Conservation (phyloP, 2,329 filamentous ascomycete genomes). For the Pezicula carpinea region DNA sequence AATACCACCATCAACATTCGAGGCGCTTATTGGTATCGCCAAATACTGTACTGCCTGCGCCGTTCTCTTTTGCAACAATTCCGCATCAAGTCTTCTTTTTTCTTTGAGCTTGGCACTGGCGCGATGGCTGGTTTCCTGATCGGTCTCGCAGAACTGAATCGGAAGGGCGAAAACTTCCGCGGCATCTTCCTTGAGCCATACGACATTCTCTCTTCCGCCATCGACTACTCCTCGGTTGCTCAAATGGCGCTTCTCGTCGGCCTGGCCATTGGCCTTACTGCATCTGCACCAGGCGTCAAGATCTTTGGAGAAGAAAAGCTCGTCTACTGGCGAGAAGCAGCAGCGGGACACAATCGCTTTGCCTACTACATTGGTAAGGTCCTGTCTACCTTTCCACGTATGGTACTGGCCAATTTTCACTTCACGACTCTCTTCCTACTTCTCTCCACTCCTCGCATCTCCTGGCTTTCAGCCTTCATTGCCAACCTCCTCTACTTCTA, state of each 20-base stretch:
- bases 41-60: constrained; percentile 47
- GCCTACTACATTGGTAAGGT: constrained; percentile 55
- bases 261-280: constrained; percentile 52
- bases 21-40: constrained; percentile 43
- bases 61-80: constrained; percentile 54
- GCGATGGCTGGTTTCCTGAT: constrained; percentile 48
- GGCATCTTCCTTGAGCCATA: constrained; percentile 48
- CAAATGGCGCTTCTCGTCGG: constrained; percentile 47
- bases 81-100: constrained; percentile 44
- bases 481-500: constrained; percentile 53
- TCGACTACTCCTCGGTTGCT: constrained; percentile 45
- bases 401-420: constrained; percentile 47
- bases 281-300: constrained; percentile 49
- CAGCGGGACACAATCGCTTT: constrained; percentile 49
- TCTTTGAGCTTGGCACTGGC: constrained; percentile 49
- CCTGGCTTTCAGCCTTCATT: constrained; percentile 43
- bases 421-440: constrained; percentile 48
- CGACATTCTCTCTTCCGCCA: constrained; percentile 44
- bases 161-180: constrained; percentile 47
- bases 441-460: constrained; percentile 44
- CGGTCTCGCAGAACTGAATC: constrained; percentile 45
- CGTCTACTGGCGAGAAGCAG: constrained; percentile 49
- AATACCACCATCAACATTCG: constrained; percentile 42
- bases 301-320: constrained; percentile 53
- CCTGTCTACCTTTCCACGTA: constrained; percentile 44